Conservation (phyloP, 148 eudicot species). For the Agrostemma githago region DNA sequence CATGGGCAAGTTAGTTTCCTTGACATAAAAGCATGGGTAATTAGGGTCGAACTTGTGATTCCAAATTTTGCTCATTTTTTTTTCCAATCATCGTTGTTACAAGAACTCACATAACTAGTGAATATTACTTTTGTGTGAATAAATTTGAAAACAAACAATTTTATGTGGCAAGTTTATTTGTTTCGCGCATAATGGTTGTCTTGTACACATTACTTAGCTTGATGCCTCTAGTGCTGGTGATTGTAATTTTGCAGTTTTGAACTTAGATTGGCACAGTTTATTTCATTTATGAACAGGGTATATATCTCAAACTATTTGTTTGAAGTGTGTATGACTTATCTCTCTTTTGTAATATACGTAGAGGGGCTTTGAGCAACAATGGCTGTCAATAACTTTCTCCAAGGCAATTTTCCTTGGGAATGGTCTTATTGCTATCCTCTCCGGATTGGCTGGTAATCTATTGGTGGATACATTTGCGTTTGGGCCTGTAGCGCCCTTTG, state of each 20-base stretch:
- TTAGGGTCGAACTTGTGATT: not conserved
- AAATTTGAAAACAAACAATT: not conserved
- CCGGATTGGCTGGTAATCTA: conserved; percentile 84
- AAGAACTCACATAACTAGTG: not conserved
- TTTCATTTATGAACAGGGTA: not conserved
- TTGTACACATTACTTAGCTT: not conserved
- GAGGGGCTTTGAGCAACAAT: conserved; percentile 91
- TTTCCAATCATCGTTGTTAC: not conserved
- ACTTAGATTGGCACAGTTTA: not conserved
- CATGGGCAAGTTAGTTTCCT: not conserved
- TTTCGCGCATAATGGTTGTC: not conserved
- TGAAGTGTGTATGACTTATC: conserved; percentile 6
- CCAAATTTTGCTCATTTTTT: not conserved
- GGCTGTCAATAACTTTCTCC: conserved; percentile 90
- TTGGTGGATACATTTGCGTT: conserved; percentile 69
- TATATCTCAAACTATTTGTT: not conserved
- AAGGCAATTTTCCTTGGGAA: conserved; percentile 96
- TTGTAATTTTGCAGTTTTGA: not conserved
- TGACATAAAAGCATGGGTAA: not conserved
- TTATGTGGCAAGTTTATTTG: not conserved
- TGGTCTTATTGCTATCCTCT: conserved; percentile 80
- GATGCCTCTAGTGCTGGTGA: not conserved
- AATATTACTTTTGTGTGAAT: not conserved
- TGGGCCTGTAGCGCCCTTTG: conserved; percentile 97
- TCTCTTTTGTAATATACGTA: conserved; percentile 30